A percentile compares a stretch with the other conserved stretches of the same genome.
Conservation (phyloP, 1,139 yeast genomes). For the Scheffersomyces parashehatae region DNA sequence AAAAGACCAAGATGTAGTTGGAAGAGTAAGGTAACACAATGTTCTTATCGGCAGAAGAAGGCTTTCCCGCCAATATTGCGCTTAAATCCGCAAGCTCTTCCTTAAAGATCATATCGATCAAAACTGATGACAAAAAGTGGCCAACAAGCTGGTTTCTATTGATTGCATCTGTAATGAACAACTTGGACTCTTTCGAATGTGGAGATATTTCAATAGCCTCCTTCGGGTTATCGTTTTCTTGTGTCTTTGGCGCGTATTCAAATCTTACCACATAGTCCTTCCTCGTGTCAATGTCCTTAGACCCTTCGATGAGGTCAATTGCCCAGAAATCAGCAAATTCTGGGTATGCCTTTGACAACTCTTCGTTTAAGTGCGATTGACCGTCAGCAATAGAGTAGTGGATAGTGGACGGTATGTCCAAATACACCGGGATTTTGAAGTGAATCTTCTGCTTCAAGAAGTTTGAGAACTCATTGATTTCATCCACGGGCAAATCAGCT, state of each 20-base stretch:
- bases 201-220: constrained; percentile 29
- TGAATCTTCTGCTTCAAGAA: constrained; percentile 35
- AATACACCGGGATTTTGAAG: constrained; percentile 57
- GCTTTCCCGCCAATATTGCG: constrained; percentile 4
- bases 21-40: constrained; percentile 60
- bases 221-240: neutral
- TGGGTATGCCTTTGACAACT: constrained; percentile 23
- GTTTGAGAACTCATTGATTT: constrained; percentile 45
- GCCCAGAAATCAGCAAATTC: constrained; percentile 26
- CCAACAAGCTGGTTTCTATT: constrained; percentile 30
- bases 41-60: constrained; percentile 21
- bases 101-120: constrained; percentile 37
- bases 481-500: constrained; percentile 66
- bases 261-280: constrained; percentile 26
- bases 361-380: constrained; percentile 32
- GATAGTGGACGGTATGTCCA: constrained; percentile 39
- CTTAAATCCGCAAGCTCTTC: constrained; percentile 20
- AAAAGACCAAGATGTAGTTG: constrained; percentile 65
- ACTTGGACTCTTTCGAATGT: constrained; percentile 26
- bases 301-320: constrained; percentile 22
- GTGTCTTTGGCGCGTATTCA: constrained; percentile 9
- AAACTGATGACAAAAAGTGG: constrained; percentile 31
- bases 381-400: constrained; percentile 25
- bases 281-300: constrained; percentile 6
- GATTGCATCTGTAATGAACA: constrained; percentile 28